These are phyloP conservation scores for Epichloe brachyelytri DNA, from an alignment of 2,329 filamentous ascomycete species.

Conservation along the genomic window DNA sequence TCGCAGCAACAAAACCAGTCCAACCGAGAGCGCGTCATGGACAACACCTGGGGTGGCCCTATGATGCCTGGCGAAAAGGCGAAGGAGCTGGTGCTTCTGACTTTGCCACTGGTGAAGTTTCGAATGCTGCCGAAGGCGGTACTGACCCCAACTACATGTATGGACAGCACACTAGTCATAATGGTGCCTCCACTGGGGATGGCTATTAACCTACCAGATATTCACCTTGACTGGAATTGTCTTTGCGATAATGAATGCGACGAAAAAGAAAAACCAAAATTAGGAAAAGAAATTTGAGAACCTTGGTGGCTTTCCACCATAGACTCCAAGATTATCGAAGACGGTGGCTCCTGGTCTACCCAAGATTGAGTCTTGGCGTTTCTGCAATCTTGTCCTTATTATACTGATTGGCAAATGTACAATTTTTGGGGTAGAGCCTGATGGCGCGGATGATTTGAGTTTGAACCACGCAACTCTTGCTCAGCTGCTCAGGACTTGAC, in stretches of 20 bases:
- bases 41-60: slow-evolving; percentile 19
- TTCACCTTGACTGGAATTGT: not conserved
- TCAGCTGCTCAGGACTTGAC: not conserved
- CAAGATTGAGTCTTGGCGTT: not conserved
- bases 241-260: slow-evolving; percentile 1
- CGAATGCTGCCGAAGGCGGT: slow-evolving; percentile 27
- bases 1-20: slow-evolving; percentile 28
- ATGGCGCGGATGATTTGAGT: slow-evolving; percentile 1
- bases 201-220: slow-evolving; percentile 27
- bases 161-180: slow-evolving; percentile 40
- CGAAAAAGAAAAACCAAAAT: not conserved
- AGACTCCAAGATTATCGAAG: not conserved
- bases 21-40: slow-evolving; percentile 26
- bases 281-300: not conserved
- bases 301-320: not conserved
- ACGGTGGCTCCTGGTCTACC: not conserved
- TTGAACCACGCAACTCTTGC: not conserved
- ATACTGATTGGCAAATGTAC: slow-evolving; percentile 2
- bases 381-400: not conserved
- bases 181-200: slow-evolving; percentile 41
- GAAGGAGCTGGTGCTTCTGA: slow-evolving; percentile 23
- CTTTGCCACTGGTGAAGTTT: slow-evolving; percentile 29
- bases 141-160: slow-evolving; percentile 38
- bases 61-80: slow-evolving; percentile 20
- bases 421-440: slow-evolving; percentile 4